Evolutionary conservation across 2,329 filamentous ascomycete genomes (phyloP), one percentile per base, ranked within the genome.

Genomic region (Berkeleyomyces rouxiae): DNA sequence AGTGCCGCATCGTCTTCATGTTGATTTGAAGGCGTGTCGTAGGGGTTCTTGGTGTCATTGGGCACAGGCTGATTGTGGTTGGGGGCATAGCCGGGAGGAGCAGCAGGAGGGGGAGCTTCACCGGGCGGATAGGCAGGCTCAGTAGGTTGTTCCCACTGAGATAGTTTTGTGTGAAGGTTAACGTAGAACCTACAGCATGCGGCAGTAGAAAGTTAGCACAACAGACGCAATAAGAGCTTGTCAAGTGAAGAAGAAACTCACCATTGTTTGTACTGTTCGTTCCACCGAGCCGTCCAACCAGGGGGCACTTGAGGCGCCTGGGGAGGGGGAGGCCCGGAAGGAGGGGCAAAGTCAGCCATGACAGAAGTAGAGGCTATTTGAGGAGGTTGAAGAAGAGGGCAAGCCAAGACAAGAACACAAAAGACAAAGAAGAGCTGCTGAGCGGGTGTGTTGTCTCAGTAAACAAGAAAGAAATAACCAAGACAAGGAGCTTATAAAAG

Each of bases 251-350:
- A 16, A 7, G 51, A 7, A 61, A 67, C 75, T 67, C 70, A 84
- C 85, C 88, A 96, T 80, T 93, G 86, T 70, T 86, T 86, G 77
- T 96, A 96, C 70, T 93, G 84, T 0, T 87, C 83, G 73, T 95
- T 93, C 82, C 85, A 95, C 67, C 89, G 82, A 9, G 86, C 86
- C 70, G 88, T 84, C 88, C 89, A 96, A 68, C 90, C 90, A 39
- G 72, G 69, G 62, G 75, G 75, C 6, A 77, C 75, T 69, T 88
- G 86, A 2, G 88, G 90, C 1, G 81, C 79, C 70, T 75, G 78
- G 66, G 79, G 80, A 59, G 81, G 80, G 67, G 81, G 80, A 57
- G 81, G 81, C 33, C 80, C 80, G 11, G 40, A 6, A 33, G 74
- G 59, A 61, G 80, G 74, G 62, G 74, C 72, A 71, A 79, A 82